These are phyloP conservation scores for Colletotrichum siamense DNA, from an alignment of 2,329 filamentous ascomycete genomes.

Conservation along the genomic window DNA sequence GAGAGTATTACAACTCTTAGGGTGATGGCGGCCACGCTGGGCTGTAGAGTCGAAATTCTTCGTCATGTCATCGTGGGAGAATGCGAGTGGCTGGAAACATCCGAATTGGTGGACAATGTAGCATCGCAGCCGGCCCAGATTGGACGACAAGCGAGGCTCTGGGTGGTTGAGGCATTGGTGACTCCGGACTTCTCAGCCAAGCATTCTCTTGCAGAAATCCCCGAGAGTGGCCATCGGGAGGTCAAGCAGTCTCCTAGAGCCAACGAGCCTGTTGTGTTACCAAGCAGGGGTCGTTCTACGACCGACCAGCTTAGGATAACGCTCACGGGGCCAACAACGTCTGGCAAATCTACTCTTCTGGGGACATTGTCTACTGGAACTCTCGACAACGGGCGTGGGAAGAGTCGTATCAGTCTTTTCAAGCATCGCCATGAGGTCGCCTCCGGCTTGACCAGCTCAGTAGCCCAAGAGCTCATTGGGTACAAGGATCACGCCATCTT, in stretches of 20 bases:
- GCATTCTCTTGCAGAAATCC: conserved; percentile 21
- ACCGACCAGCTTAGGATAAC: conserved; percentile 85
- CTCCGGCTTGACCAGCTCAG: conserved; percentile 91
- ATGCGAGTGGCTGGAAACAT: conserved; percentile 72
- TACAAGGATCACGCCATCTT: conserved; percentile 70
- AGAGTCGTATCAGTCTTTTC: conserved; percentile 84
- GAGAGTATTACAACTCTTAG: conserved; percentile 86
- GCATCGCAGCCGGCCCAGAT: conserved; percentile 27
- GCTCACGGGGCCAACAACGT: conserved; percentile 86
- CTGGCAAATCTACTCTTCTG: conserved; percentile 89
- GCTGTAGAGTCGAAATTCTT: conserved; percentile 82
- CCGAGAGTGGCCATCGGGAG: conserved; percentile 5
- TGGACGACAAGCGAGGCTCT: conserved; percentile 61
- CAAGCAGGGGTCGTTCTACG: conserved; percentile 53
- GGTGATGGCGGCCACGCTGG: conserved; percentile 91
- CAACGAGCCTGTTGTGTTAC: conserved; percentile 24
- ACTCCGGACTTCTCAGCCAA: conserved; percentile 67
- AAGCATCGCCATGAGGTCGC: conserved; percentile 93
- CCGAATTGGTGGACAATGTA: conserved; percentile 32
- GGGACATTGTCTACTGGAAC: conserved; percentile 88
- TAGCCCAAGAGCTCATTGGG: conserved; percentile 91
- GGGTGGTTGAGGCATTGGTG: conserved; percentile 91
- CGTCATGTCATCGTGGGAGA: conserved; percentile 85
- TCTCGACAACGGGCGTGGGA: conserved; percentile 90
- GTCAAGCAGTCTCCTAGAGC: not conserved